phyloP scores from a whole-genome alignment of 768 basidiomycete species.

The Lactarius vividus region DNA sequence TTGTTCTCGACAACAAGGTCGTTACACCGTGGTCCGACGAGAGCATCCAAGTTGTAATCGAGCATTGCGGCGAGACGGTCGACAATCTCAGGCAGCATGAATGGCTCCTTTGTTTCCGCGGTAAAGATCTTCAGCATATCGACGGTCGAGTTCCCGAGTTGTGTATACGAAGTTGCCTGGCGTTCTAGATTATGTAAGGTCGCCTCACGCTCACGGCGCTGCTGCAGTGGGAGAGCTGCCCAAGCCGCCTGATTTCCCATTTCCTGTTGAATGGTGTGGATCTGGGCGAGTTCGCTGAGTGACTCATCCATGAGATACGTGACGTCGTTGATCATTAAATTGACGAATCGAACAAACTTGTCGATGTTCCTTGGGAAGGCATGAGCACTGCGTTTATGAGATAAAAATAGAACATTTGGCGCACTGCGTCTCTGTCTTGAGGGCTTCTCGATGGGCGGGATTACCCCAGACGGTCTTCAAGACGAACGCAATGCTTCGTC shows the following conservation, averaged over 20 bases:
- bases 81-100: conserved; percentile 96
- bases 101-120: conserved; percentile 85
- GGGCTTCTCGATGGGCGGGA: conserved; percentile 80
- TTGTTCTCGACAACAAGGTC: conserved; percentile 83
- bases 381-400: neutral
- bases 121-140: conserved; percentile 90
- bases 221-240: conserved; percentile 59
- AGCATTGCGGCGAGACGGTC: conserved; percentile 94
- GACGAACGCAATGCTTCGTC: conserved; percentile 84
- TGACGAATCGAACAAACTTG: conserved; percentile 93
- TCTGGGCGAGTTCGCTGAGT: conserved; percentile 82
- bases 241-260: conserved; percentile 77
- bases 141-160: conserved; percentile 86
- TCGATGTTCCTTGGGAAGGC: conserved; percentile 65
- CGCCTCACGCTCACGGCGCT: conserved; percentile 81
- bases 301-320: conserved; percentile 98
- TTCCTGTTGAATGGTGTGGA: conserved; percentile 80
- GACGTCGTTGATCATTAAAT: conserved; percentile 98
- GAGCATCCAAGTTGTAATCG: conserved; percentile 86
- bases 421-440: conserved; percentile 76
- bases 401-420: conserved; percentile 30
- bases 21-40: conserved; percentile 86
- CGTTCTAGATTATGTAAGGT: conserved; percentile 78
- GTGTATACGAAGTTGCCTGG: conserved; percentile 81
- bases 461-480: conserved; percentile 92